phyloP scores from a whole-genome alignment of 768 basidiomycete genomes.

The Suillus variegatus region DNA sequence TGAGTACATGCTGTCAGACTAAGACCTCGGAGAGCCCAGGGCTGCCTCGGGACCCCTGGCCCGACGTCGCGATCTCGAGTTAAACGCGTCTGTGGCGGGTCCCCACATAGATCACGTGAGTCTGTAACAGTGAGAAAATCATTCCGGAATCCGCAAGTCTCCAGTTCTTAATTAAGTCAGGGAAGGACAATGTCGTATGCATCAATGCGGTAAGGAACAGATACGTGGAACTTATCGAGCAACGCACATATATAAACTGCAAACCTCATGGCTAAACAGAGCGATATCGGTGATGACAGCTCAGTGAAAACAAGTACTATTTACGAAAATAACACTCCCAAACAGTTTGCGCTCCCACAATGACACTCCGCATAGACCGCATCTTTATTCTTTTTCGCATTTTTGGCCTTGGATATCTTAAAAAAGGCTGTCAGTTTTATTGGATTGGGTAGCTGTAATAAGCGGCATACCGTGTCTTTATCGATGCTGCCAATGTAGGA shows the following conservation, averaged over 20 bases:
- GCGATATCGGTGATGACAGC: no score
- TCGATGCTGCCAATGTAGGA: constrained; percentile 66
- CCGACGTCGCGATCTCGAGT: background rate
- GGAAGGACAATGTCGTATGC: background rate
- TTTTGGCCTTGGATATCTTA: background rate
- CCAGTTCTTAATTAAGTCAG: background rate
- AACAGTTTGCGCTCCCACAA: constrained; percentile 56
- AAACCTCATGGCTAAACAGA: constrained; percentile 1
- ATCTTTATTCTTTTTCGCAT: constrained; percentile 26
- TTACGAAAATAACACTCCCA: constrained; percentile 37
- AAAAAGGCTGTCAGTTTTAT: constrained; percentile 6
- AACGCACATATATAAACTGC: background rate
- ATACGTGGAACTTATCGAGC: background rate
- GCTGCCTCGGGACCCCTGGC: no score
- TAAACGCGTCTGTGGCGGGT: constrained; percentile 1
- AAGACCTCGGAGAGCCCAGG: no score
- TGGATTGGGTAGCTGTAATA: background rate
- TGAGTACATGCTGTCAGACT: no score
- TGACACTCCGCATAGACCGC: constrained; percentile 50
- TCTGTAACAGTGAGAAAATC: background rate
- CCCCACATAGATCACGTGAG: background rate
- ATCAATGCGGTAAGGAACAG: background rate
- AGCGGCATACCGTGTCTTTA: constrained; percentile 22
- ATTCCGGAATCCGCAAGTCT: background rate
- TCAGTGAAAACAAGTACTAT: background rate